Conservation (phyloP, 2,329 filamentous ascomycete species). For the Ophiostoma sp. region DNA sequence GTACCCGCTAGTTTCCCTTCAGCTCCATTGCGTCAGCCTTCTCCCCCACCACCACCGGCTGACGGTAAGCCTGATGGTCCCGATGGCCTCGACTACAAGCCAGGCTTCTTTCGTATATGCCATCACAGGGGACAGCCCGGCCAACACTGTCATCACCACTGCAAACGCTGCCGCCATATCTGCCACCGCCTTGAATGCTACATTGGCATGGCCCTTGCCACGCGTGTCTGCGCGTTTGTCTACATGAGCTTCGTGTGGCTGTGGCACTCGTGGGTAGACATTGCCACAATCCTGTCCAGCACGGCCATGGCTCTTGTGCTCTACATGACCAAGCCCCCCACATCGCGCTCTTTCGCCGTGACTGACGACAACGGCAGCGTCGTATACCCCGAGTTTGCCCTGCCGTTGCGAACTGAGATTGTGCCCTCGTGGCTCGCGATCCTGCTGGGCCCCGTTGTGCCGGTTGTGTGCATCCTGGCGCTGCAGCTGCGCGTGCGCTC, state of each 20-base stretch:
- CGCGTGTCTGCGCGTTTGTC: neutral
- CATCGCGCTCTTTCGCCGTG: constrained; percentile 64
- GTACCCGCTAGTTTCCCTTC: neutral
- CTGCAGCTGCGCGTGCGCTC: constrained; percentile 63
- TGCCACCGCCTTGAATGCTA: neutral
- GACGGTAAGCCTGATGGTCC: neutral
- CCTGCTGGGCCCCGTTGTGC: constrained; percentile 56
- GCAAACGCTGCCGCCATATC: neutral
- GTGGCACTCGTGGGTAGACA: constrained; percentile 12
- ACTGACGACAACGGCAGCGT: constrained; percentile 61
- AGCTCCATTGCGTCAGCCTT: neutral
- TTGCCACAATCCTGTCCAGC: constrained; percentile 3
- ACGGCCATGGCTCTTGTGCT: constrained; percentile 31
- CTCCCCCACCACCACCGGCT: neutral
- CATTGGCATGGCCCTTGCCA: neutral
- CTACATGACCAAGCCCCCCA: constrained; percentile 59
- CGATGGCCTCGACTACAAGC: neutral
- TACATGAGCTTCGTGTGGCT: constrained; percentile 2
- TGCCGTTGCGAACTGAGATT: constrained; percentile 64
- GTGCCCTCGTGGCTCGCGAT: constrained; percentile 67
- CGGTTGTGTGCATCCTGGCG: constrained; percentile 58
- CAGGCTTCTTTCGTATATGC: neutral
- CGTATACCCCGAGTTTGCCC: constrained; percentile 65
- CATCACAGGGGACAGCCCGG: neutral
- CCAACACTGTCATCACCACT: neutral